These are phyloP conservation scores for Passalora sequoiae DNA, from an alignment of 2,329 filamentous ascomycete species.

Conservation along the genomic window DNA sequence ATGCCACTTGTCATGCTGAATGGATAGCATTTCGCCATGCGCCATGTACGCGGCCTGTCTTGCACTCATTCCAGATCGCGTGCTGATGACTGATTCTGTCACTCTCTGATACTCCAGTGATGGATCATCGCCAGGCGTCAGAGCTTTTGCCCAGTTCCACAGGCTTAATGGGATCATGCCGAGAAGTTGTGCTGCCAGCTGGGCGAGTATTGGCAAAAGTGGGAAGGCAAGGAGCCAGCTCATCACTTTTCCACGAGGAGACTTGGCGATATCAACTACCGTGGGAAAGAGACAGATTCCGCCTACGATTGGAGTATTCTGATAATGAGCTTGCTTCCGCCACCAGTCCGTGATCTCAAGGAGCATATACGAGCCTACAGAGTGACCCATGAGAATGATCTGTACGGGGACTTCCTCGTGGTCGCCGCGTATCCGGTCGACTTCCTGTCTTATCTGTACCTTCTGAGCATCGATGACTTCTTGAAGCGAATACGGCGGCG, in stretches of 20 bases:
- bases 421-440: not conserved
- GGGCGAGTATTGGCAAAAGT: slow-evolving; percentile 43
- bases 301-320: slow-evolving; percentile 20
- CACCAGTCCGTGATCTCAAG: slow-evolving; percentile 34
- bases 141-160: slow-evolving; percentile 9
- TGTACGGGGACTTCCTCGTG: slow-evolving; percentile 9
- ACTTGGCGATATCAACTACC: slow-evolving; percentile 43
- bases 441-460: slow-evolving; percentile 34
- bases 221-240: slow-evolving; percentile 19
- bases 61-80: slow-evolving; percentile 40
- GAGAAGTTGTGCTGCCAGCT: slow-evolving; percentile 41
- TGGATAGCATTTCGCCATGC: slow-evolving; percentile 53
- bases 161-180: slow-evolving; percentile 34
- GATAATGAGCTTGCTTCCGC: slow-evolving; percentile 9
- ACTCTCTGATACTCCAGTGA: slow-evolving; percentile 39
- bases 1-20: slow-evolving; percentile 57
- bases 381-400: slow-evolving; percentile 44
- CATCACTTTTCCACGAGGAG: slow-evolving; percentile 39
- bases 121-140: slow-evolving; percentile 11
- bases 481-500: slow-evolving; percentile 15
- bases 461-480: slow-evolving; percentile 43
- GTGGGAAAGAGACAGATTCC: slow-evolving; percentile 45
- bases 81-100: slow-evolving; percentile 49
- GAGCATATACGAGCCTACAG: slow-evolving; percentile 44
- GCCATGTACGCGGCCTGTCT: slow-evolving; percentile 56